Evolutionary conservation across 148 eudicot species (phyloP).

Genomic region (Tetragonia tetragonoides): DNA sequence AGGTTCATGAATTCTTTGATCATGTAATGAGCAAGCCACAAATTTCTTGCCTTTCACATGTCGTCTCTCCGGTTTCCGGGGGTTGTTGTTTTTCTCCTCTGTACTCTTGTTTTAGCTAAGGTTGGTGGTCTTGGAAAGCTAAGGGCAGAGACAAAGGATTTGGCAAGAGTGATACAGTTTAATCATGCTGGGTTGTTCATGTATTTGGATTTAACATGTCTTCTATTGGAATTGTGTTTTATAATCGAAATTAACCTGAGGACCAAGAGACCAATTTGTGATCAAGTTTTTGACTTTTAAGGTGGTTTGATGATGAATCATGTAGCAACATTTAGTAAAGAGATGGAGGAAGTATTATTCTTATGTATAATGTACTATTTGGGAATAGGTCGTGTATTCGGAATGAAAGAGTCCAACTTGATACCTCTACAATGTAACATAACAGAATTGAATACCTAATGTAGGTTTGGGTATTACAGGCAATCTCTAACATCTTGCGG

Average conservation of each 20-base stretch:
- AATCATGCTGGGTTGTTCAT: not conserved
- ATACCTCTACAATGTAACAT: not conserved
- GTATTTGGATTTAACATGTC: not conserved
- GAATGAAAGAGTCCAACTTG: not conserved
- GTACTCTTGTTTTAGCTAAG: not conserved
- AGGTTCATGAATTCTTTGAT: not conserved
- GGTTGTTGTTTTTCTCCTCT: not conserved
- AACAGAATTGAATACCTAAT: not conserved
- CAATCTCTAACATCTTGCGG: not conserved
- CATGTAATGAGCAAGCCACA: not conserved
- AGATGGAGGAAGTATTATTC: not conserved
- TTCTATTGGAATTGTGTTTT: not conserved
- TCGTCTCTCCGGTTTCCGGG: too few relatives aligned
- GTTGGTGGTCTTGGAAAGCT: not conserved
- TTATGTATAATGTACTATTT: not conserved
- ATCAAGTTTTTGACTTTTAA: not conserved
- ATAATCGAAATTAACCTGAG: not conserved
- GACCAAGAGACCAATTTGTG: not conserved
- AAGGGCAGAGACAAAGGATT: not conserved
- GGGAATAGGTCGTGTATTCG: not conserved
- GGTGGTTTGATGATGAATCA: slow-evolving; percentile 1
- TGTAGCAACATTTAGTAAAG: not conserved
- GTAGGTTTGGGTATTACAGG: not conserved
- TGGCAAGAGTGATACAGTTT: not conserved
- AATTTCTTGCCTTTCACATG: not conserved